These are phyloP conservation scores for Acanthamoeba pearcei DNA, from an alignment of 208 protist species.

Conservation along the genomic window DNA sequence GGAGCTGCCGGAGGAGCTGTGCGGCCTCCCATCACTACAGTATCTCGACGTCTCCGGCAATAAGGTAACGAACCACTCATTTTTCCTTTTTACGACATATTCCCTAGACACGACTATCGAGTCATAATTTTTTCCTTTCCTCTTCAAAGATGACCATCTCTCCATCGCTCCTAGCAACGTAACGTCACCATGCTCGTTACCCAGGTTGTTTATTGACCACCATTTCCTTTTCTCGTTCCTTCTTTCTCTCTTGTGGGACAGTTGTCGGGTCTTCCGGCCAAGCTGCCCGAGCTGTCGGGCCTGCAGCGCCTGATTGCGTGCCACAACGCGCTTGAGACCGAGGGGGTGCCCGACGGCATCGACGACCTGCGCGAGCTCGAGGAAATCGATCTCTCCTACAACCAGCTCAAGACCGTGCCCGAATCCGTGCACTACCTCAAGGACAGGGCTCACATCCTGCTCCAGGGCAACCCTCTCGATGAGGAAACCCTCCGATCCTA, in stretches of 20 bases:
- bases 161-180: too few relatives aligned
- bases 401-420: neutral
- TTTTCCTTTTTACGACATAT: too few relatives aligned
- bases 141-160: too few relatives aligned
- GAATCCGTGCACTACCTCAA: constrained; percentile 28
- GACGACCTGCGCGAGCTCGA: constrained; percentile 57
- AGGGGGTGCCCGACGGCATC: constrained; percentile 3
- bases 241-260: neutral
- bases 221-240: neutral
- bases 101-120: too few relatives aligned
- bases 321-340: constrained; percentile 29
- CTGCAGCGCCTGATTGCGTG: constrained; percentile 32
- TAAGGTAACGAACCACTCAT: neutral
- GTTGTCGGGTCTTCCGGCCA: neutral
- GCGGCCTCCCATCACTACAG: neutral
- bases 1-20: constrained; percentile 20
- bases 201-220: neutral
- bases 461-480: constrained; percentile 34
- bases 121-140: too few relatives aligned
- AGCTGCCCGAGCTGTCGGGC: neutral
- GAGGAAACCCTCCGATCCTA: neutral
- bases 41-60: constrained; percentile 33
- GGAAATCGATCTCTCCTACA: constrained; percentile 48
- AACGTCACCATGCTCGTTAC: too few relatives aligned
- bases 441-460: constrained; percentile 9